Evolutionary conservation across 2,329 filamentous ascomycete genomes (phyloP), one percentile per base, ranked within the genome.

Genomic region (Hymenoscyphus occultus): DNA sequence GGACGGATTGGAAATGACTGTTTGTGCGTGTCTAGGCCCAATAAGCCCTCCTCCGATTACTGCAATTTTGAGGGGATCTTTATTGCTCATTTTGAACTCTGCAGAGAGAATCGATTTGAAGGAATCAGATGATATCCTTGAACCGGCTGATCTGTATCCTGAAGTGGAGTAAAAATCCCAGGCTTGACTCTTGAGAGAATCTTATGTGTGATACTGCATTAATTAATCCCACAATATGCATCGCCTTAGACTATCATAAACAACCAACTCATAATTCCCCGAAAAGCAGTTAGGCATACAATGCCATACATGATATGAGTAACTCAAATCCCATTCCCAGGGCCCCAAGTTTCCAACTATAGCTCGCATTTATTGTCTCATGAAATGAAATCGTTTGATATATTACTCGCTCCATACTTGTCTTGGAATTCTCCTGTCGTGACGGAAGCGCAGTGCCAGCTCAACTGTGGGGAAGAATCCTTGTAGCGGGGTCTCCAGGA

Each of bases 11-110:
- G 72, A 68, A 35, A 77, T 65, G 9, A 84, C 75, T 16, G 80
- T 79, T 66, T 79, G 71, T 0, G 80, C 81, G 69, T 84, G 82
- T 28, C 81, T 77, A 42, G 81, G 81, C 3, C 82, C 82, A 60
- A 84, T 83, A 14, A 80, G 72, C 1, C 82, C 83, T 39, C 77
- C 77, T 42, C 81, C 82, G 63, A 84, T 74, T 60, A 84, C 75
- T 31, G 79, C 78, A 61, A 83, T 78, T 57, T 77, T 78, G 48
- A 70, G 60, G 62, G 32, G 58, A 31, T 19, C 28, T 31, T 2
- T n/a, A 13, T 3, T 56, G 60, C 60, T 56, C 40, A 64, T 59
- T 40, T 61, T 65, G 16, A 13, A 31, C 13, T n/a, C 39, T 60
- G 39, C 28, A 60, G 5, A 35, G 28, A 35, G 35, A 35, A 6